These are phyloP conservation scores for Sarocladium brachiariae DNA, from an alignment of 2,329 filamentous ascomycete species.

Conservation along the genomic window DNA sequence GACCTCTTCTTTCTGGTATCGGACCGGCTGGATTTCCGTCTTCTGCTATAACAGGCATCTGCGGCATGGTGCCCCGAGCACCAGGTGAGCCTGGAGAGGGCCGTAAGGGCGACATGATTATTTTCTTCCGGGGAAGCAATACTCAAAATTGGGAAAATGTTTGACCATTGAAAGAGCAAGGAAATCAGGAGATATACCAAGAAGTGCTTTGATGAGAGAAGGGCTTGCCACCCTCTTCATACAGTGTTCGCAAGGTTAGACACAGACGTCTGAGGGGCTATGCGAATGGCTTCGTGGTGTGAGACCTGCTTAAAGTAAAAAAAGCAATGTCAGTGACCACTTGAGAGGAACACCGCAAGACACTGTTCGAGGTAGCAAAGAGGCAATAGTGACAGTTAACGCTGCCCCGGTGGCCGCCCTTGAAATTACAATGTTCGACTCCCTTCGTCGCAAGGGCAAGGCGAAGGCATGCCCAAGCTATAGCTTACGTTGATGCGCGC, in stretches of 20 bases:
- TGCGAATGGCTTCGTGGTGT: background rate
- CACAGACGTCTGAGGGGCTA: background rate
- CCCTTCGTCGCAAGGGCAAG: slow-evolving; percentile 7
- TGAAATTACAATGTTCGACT: slow-evolving; percentile 4
- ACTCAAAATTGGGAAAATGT: background rate
- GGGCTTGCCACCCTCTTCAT: background rate
- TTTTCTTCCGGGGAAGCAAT: background rate
- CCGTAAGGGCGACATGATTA: background rate
- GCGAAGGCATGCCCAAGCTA: background rate
- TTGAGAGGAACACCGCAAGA: background rate
- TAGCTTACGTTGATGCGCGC: background rate
- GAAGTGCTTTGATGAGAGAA: background rate
- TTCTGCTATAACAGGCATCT: slow-evolving; percentile 13
- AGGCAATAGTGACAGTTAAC: background rate
- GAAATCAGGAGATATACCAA: background rate
- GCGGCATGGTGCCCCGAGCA: background rate
- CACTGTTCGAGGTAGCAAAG: background rate
- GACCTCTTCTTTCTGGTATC: background rate
- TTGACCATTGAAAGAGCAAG: background rate
- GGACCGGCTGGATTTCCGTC: slow-evolving; percentile 4
- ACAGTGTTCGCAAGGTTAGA: background rate
- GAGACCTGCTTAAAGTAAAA: slow-evolving; percentile 5
- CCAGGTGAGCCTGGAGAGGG: slow-evolving; percentile 5
- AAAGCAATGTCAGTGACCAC: background rate
- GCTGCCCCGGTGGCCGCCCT: background rate